Evolutionary conservation across 2,329 filamentous ascomycete genomes (phyloP), one percentile per base, ranked within the genome.

Genomic region (Claviceps sp.): DNA sequence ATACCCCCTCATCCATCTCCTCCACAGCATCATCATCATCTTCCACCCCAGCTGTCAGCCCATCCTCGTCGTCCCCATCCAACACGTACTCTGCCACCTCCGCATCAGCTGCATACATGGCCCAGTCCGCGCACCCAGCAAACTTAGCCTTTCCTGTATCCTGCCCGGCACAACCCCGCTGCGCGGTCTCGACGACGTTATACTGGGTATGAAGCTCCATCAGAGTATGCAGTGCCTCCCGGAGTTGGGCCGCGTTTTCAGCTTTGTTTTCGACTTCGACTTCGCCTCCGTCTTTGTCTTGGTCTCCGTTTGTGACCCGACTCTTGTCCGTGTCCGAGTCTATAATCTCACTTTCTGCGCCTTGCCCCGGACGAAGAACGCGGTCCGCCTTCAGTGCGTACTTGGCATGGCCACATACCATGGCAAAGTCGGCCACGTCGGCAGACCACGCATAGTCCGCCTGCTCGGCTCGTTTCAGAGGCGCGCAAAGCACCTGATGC

Each of bases 51-150:
- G 26, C 26, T 29, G 26, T 8, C 8, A 9, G 26, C 9, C 26
- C 26, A 29, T n/a, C 5, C 36, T 9, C 26, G 29, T n/a, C 29
- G 6, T 14, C 29, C 2, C 34, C 44, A 45, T 47, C 29, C 39
- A 60, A 23, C 2, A 61, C 55, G 52, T 54, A 58, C 5, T 54
- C 50, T 17, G 62, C 61, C 44, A 58, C 57, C 23, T 56, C 55
- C 0, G 62, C 62, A 39, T 60, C 54, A 3, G 48, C 49, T 3
- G 62, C 62, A 43, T 58, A 65, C 7, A 54, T 36, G 1, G 63
- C 63, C 42, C 45, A 49, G 39, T 64, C 61, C 0, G 62, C 57
- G 40, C 55, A 60, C 1, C 58, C 61, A 11, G 62, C 62, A 53
- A 62, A 61, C 51, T 55, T 51, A 0, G 58, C 62, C n/a, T 43